phyloP scores from a whole-genome alignment of 2,329 filamentous ascomycete genomes.

The Sarocladium oryzae region DNA sequence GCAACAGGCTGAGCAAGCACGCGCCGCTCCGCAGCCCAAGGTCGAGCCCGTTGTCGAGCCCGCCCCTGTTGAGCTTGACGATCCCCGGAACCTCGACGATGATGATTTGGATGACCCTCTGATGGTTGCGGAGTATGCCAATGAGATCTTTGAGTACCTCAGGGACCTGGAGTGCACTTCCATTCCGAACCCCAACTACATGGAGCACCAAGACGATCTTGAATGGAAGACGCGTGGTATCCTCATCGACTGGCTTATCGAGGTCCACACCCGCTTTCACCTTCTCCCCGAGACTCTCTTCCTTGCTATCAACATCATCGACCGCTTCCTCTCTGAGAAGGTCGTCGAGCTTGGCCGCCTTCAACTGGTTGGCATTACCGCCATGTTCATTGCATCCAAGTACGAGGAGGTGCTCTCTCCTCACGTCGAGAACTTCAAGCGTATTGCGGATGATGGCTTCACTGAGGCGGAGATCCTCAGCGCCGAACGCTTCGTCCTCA shows the following conservation, averaged over 20 bases:
- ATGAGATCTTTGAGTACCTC: conserved; percentile 95
- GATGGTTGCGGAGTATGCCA: conserved; percentile 97
- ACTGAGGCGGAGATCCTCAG: conserved; percentile 90
- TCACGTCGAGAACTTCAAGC: conserved; percentile 93
- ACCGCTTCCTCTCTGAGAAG: conserved; percentile 93
- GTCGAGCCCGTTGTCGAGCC: conserved; percentile 2
- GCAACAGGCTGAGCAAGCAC: conserved; percentile 5
- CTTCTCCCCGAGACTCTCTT: conserved; percentile 94
- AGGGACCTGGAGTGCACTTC: conserved; percentile 74
- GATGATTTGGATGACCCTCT: conserved; percentile 91
- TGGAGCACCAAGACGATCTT: conserved; percentile 87
- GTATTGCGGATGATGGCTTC: conserved; percentile 95
- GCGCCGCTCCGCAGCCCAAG: conserved; percentile 26
- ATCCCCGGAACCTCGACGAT: conserved; percentile 62
- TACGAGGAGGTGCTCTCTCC: conserved; percentile 98
- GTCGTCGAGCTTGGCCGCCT: conserved; percentile 93
- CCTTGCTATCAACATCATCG: conserved; percentile 95
- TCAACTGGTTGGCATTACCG: conserved; percentile 93
- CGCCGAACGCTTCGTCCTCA: conserved; percentile 91
- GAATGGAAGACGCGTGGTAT: conserved; percentile 99
- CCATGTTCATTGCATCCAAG: conserved; percentile 99
- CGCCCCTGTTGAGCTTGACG: conserved; percentile 19
- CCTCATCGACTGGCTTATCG: conserved; percentile 94
- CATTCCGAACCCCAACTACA: conserved; percentile 87
- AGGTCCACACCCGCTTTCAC: conserved; percentile 95